Percentiles rank a stretch among this genome's conserved stretches.
Evolutionary conservation across 225 moss, liverwort and hornwort genomes (phyloP).

Genomic region (Asterella californica): DNA sequence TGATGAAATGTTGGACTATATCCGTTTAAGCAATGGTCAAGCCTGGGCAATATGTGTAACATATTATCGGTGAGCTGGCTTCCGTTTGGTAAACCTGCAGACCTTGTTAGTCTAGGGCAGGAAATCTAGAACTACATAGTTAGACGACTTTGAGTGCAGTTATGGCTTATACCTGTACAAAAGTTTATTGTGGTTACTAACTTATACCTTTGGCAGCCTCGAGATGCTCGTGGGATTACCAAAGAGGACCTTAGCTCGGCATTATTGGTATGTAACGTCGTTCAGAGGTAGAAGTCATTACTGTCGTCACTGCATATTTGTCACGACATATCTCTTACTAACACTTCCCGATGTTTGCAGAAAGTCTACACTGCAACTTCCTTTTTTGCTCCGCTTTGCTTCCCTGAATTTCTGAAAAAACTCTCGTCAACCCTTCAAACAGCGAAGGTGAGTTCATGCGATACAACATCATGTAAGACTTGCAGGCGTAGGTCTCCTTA

Average conservation of each 20-base stretch:
- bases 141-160: not conserved
- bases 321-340: too few species aligned
- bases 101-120: not conserved
- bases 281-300: not conserved
- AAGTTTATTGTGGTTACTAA: too few species aligned
- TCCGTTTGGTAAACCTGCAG: too few species aligned
- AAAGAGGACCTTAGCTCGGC: conserved; percentile 64
- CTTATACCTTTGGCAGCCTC: conserved; percentile 39
- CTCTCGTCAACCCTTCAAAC: conserved; percentile 66
- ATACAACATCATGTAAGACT: too few species aligned
- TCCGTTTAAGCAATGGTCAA: not conserved
- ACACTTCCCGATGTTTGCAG: conserved; percentile 36
- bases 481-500: not conserved
- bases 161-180: not conserved
- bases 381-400: conserved; percentile 64
- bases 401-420: conserved; percentile 68
- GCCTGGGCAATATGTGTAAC: not conserved
- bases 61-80: too few species aligned
- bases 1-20: not conserved
- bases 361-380: conserved; percentile 59
- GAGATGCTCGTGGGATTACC: conserved; percentile 51
- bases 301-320: too few species aligned
- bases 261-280: conserved; percentile 50
- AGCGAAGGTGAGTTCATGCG: conserved; percentile 61
- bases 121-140: not conserved